Conservation (phyloP, 345 rosid species). For the Alliaria petiolata region DNA sequence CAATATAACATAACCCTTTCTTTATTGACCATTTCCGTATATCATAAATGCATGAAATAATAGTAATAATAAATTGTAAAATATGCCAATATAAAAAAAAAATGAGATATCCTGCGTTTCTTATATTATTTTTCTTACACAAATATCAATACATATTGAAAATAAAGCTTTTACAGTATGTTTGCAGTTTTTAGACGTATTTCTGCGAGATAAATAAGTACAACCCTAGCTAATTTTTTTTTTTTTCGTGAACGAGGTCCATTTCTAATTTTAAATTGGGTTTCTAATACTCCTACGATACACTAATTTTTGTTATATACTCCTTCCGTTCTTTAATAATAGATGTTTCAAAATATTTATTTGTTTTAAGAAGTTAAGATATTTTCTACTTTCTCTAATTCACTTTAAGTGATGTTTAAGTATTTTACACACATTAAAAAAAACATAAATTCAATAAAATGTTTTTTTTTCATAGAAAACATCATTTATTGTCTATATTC, state of each 20-base stretch:
- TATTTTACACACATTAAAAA: too few relatives aligned
- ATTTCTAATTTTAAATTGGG: not conserved
- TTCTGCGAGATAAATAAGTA: not conserved
- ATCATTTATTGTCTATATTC: too few relatives aligned
- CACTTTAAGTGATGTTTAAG: too few relatives aligned
- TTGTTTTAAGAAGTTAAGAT: too few relatives aligned
- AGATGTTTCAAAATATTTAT: too few relatives aligned
- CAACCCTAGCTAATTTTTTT: not conserved
- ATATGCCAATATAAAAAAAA: not conserved
- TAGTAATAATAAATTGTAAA: not conserved
- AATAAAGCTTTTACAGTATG: not conserved
- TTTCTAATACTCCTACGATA: not conserved
- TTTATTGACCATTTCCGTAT: slow-evolving; percentile 8
- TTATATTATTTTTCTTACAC: not conserved
- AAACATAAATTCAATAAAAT: too few relatives aligned
- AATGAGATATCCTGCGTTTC: not conserved
- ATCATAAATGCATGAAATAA: slow-evolving; percentile 17
- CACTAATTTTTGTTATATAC: not conserved
- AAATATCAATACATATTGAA: not conserved
- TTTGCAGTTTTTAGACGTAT: slow-evolving; percentile 8
- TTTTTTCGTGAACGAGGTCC: not conserved
- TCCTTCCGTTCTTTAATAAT: too few relatives aligned
- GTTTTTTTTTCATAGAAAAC: too few relatives aligned
- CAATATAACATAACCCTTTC: slow-evolving; percentile 6
- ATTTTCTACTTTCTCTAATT: too few relatives aligned